Percentiles rank a stretch among this genome's conserved stretches.
Evolutionary conservation across 164 flowering plant genomes (phyloP).

Genomic region (Pachysandra terminalis): DNA sequence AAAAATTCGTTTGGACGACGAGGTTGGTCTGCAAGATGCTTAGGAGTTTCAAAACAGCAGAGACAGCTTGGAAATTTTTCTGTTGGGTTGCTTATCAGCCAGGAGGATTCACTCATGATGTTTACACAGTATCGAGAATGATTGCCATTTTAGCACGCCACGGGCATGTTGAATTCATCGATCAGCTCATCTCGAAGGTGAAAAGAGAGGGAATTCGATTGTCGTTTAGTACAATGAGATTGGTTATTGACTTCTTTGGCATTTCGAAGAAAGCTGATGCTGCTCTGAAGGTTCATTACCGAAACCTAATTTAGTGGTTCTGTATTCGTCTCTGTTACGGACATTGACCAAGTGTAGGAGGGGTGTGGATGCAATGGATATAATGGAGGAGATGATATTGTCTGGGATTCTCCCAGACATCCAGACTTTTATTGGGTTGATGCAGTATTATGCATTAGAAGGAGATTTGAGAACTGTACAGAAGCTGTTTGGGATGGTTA

Average conservation of each 20-base stretch:
- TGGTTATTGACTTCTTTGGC: conserved; percentile 77
- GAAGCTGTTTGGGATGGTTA: conserved; percentile 65
- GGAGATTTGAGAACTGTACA: conserved; percentile 77
- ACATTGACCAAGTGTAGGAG: conserved; percentile 71
- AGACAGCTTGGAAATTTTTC: conserved; percentile 89
- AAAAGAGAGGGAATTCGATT: conserved; percentile 59
- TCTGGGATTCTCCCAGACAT: conserved; percentile 60
- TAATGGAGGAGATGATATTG: conserved; percentile 73
- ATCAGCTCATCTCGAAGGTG: conserved; percentile 55
- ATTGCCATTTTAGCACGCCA: conserved; percentile 58
- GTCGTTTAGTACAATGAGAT: conserved; percentile 60
- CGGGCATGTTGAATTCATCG: conserved; percentile 60
- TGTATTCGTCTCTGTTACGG: conserved; percentile 77
- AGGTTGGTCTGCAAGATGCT: conserved; percentile 82
- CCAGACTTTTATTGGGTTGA: conserved; percentile 79
- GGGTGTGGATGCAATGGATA: conserved; percentile 44
- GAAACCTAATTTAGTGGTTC: conserved; percentile 40
- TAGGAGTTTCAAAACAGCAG: conserved; percentile 61
- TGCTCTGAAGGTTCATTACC: conserved; percentile 59
- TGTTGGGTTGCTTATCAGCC: conserved; percentile 90
- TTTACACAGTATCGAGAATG: conserved; percentile 76
- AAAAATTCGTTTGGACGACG: conserved; percentile 77
- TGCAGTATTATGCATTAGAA: conserved; percentile 73
- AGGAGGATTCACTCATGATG: conserved; percentile 67
- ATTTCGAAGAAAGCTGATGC: conserved; percentile 74